Conservation (phyloP, 192 early-diverging fungal species). For the Diversispora epigaea region DNA sequence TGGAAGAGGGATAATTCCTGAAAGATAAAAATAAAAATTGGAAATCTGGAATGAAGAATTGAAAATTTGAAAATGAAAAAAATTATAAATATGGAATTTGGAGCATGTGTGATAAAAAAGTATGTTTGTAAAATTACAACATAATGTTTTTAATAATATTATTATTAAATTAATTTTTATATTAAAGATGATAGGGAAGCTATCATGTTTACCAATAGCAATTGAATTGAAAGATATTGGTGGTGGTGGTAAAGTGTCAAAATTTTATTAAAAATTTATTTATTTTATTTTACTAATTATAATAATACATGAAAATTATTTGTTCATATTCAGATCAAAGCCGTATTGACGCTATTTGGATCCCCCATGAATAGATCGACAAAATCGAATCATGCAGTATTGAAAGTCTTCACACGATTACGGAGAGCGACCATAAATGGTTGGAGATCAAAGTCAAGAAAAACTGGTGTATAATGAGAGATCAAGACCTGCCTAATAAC, state of each 20-base stretch:
- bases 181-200: conserved; percentile 36
- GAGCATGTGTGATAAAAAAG: conserved; percentile 56
- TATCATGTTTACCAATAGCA: conserved; percentile 61
- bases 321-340: too few species aligned
- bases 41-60: conserved; percentile 35
- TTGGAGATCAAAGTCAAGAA: too few species aligned
- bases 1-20: too few species aligned
- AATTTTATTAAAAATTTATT: conserved; percentile 8
- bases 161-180: conserved; percentile 6
- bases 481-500: too few species aligned
- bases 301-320: conserved; percentile 15
- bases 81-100: conserved; percentile 25
- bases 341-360: too few species aligned
- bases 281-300: conserved; percentile 36
- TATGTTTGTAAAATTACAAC: neutral
- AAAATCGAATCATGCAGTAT: too few species aligned
- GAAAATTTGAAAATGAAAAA: conserved; percentile 42
- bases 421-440: too few species aligned
- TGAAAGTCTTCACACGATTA: too few species aligned
- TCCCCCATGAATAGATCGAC: too few species aligned
- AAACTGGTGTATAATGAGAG: too few species aligned
- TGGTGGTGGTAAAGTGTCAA: conserved; percentile 28
- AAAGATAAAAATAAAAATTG: conserved; percentile 16
- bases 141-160: neutral
- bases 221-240: conserved; percentile 55